Evolutionary conservation across 177 flowering plant genomes (phyloP).

Genomic region (Tripterygium wilfordii): DNA sequence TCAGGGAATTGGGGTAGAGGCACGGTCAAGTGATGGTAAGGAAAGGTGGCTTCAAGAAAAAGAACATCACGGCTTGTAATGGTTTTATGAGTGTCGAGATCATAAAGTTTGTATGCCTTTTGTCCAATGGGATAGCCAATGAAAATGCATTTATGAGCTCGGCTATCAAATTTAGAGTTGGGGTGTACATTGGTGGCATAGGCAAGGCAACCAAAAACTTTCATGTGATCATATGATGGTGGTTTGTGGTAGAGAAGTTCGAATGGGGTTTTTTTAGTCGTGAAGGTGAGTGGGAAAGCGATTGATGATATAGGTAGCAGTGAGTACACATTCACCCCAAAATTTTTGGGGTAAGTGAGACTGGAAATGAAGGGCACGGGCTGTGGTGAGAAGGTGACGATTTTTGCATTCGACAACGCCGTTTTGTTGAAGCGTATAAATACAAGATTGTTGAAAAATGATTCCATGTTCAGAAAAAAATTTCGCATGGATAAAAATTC

Average conservation of each 20-base stretch:
- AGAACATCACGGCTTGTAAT: background rate
- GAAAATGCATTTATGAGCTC: no score
- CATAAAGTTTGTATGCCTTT: background rate
- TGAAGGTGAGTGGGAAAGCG: background rate
- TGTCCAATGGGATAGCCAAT: no score
- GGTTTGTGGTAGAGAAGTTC: background rate
- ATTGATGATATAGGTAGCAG: background rate
- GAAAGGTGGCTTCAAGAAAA: background rate
- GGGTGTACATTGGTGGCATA: no score
- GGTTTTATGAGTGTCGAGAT: background rate
- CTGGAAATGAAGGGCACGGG: background rate
- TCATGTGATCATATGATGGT: background rate
- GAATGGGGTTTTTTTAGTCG: background rate
- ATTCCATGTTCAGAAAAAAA: background rate
- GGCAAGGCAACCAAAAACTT: background rate
- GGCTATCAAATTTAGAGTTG: no score
- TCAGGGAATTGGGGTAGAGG: no score
- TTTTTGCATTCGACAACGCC: background rate
- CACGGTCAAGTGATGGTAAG: no score
- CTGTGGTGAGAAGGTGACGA: background rate
- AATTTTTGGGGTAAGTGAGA: no score
- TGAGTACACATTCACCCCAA: background rate
- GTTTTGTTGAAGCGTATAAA: background rate
- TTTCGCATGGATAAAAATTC: background rate
- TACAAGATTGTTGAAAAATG: background rate